Percentiles rank a stretch among this genome's conserved stretches.
Evolutionary conservation across 345 rosid species (phyloP).

Genomic region (Zanthoxylum bungeanum): DNA sequence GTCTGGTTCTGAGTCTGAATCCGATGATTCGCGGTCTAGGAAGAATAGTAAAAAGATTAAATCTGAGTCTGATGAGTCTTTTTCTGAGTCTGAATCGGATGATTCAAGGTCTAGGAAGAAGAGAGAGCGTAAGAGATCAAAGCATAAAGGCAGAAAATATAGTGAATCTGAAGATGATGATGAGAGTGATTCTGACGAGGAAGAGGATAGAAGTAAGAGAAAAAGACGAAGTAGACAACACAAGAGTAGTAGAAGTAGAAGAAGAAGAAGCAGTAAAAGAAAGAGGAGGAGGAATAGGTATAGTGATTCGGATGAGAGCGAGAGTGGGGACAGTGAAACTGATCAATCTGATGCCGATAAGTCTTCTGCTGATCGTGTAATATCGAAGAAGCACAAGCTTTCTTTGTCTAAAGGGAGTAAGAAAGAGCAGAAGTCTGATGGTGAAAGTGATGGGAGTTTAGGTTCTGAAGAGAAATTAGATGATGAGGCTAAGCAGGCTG

Average conservation of each 20-base stretch:
- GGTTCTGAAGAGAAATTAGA: conserved; percentile 36
- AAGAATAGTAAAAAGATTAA: conserved; percentile 35
- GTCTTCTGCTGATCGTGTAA: conserved; percentile 33
- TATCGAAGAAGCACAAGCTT: conserved; percentile 41
- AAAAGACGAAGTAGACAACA: conserved; percentile 29
- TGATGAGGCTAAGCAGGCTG: conserved; percentile 53
- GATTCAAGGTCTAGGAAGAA: conserved; percentile 29
- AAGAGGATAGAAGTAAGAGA: conserved; percentile 41
- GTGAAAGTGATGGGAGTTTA: conserved; percentile 38
- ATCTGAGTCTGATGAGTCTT: conserved; percentile 32
- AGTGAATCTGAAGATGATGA: conserved; percentile 50
- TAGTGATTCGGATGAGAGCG: conserved; percentile 41
- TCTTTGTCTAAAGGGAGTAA: conserved; percentile 34
- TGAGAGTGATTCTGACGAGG: conserved; percentile 44
- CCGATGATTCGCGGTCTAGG: conserved; percentile 28
- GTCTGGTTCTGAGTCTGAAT: conserved; percentile 38
- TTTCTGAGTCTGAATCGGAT: conserved; percentile 36
- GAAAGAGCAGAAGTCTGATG: conserved; percentile 38
- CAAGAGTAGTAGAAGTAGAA: conserved; percentile 27
- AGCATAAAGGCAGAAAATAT: conserved; percentile 24
- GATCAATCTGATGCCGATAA: conserved; percentile 31
- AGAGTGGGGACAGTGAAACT: conserved; percentile 33
- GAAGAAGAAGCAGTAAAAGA: conserved; percentile 23
- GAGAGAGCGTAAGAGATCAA: conserved; percentile 35
- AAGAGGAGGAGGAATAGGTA: conserved; percentile 33